Conservation (phyloP, 1,284 basidiomycete species). For the Phaffia rhodozyma region DNA sequence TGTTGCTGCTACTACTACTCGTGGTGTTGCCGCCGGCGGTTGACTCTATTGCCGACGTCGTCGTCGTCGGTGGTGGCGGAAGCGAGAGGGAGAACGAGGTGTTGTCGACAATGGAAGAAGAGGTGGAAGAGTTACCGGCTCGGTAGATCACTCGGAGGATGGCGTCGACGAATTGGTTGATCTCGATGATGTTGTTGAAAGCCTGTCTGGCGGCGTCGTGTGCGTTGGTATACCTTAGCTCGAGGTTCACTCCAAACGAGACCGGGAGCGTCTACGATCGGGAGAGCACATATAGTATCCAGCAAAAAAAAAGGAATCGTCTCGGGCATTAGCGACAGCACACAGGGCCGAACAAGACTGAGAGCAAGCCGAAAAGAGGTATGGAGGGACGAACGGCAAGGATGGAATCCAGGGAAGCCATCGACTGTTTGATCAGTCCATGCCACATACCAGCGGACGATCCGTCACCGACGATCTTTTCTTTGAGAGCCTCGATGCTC, state of each 20-base stretch:
- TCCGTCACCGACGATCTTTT: slow-evolving; percentile 21
- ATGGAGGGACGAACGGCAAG: slow-evolving; percentile 47
- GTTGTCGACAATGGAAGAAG: not conserved
- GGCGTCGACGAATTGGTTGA: slow-evolving; percentile 70
- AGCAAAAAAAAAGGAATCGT: not conserved
- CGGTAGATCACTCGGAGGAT: slow-evolving; percentile 67
- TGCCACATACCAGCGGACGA: slow-evolving; percentile 48
- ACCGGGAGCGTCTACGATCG: slow-evolving; percentile 52
- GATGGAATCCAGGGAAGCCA: slow-evolving; percentile 59
- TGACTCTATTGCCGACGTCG: slow-evolving; percentile 16
- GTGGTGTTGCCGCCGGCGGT: not conserved
- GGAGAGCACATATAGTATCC: not conserved
- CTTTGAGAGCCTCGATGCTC: slow-evolving; percentile 30
- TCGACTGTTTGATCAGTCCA: slow-evolving; percentile 42
- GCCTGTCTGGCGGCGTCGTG: slow-evolving; percentile 42
- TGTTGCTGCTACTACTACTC: slow-evolving; percentile 4
- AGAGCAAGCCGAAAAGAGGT: not conserved
- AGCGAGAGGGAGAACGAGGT: not conserved
- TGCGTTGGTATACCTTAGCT: slow-evolving; percentile 51
- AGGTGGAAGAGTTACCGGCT: slow-evolving; percentile 38
- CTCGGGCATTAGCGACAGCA: not conserved
- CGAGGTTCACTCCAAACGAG: slow-evolving; percentile 62
- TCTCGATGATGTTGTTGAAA: slow-evolving; percentile 44
- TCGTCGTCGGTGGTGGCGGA: slow-evolving; percentile 9
- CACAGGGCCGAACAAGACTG: not conserved